Conservation (phyloP, 1,139 yeast genomes). For the Suhomyces anneliseae region DNA sequence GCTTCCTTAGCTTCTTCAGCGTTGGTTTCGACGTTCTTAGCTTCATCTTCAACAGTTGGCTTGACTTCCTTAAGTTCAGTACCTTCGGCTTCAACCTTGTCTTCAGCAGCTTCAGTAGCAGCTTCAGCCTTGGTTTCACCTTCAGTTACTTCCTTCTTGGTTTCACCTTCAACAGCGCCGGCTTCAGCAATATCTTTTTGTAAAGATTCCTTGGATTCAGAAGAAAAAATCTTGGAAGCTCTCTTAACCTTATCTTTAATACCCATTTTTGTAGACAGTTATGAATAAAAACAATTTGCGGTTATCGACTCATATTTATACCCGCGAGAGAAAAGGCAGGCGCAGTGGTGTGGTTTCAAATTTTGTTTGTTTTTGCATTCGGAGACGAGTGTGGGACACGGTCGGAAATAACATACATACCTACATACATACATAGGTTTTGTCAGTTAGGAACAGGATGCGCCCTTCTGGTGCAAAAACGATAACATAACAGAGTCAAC, state of each 20-base stretch:
- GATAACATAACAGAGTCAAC: no score
- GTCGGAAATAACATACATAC: neutral
- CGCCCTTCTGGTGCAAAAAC: no score
- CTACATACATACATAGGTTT: no score
- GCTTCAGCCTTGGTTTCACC: slow-evolving; percentile 14
- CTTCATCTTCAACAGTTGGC: slow-evolving; percentile 15
- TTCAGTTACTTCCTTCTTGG: slow-evolving; percentile 6
- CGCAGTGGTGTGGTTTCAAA: slow-evolving; percentile 7
- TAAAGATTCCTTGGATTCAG: slow-evolving; percentile 32
- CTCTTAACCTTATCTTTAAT: slow-evolving; percentile 48
- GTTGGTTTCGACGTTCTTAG: slow-evolving; percentile 14
- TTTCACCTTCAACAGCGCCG: slow-evolving; percentile 13
- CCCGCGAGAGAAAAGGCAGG: slow-evolving; percentile 3
- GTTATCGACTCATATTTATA: slow-evolving; percentile 6
- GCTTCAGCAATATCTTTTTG: slow-evolving; percentile 14
- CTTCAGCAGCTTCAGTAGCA: slow-evolving; percentile 12
- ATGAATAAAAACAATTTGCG: slow-evolving; percentile 3
- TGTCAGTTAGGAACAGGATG: no score
- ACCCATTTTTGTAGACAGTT: slow-evolving; percentile 30
- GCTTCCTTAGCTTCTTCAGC: slow-evolving; percentile 10
- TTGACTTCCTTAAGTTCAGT: slow-evolving; percentile 13
- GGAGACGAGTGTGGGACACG: slow-evolving; percentile 1
- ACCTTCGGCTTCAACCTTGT: slow-evolving; percentile 6
- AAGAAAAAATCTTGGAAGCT: slow-evolving; percentile 42
- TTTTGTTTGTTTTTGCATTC: slow-evolving; percentile 5